Evolutionary conservation across 2,329 filamentous ascomycete species (phyloP).

Genomic region (Sporothrix inflata): DNA sequence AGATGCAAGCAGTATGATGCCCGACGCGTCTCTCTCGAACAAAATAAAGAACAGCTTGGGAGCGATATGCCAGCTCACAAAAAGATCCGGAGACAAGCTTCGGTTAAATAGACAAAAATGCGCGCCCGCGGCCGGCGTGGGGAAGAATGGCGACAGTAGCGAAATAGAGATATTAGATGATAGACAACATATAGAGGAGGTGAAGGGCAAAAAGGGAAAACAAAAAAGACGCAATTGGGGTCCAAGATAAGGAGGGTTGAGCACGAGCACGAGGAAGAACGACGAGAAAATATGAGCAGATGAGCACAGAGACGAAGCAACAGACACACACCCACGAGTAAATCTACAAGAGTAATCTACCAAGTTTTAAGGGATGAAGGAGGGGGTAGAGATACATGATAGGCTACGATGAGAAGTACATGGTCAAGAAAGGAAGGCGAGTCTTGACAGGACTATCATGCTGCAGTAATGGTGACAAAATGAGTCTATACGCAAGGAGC

Average conservation of each 20-base stretch:
- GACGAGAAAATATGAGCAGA: neutral
- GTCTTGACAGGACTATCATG: neutral
- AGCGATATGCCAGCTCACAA: neutral
- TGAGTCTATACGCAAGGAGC: neutral
- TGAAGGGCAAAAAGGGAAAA: neutral
- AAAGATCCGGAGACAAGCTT: neutral
- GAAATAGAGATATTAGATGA: neutral
- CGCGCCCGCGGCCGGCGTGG: neutral
- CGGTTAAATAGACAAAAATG: slow-evolving; percentile 20
- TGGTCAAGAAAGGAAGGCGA: neutral
- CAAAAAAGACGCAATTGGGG: slow-evolving; percentile 11
- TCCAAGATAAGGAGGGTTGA: slow-evolving; percentile 12
- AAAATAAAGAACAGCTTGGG: neutral
- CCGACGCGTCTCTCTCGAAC: neutral
- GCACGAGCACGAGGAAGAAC: neutral
- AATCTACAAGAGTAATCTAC: neutral
- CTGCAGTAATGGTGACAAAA: neutral
- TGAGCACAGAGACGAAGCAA: neutral
- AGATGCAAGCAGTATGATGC: neutral
- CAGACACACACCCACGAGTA: neutral
- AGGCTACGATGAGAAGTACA: neutral
- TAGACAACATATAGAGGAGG: neutral
- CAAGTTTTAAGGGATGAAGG: neutral
- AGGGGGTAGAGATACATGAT: neutral
- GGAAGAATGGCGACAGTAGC: neutral